These are phyloP conservation scores for Calophaca sinica DNA, from an alignment of 306 rosid genomes.

Conservation along the genomic window DNA sequence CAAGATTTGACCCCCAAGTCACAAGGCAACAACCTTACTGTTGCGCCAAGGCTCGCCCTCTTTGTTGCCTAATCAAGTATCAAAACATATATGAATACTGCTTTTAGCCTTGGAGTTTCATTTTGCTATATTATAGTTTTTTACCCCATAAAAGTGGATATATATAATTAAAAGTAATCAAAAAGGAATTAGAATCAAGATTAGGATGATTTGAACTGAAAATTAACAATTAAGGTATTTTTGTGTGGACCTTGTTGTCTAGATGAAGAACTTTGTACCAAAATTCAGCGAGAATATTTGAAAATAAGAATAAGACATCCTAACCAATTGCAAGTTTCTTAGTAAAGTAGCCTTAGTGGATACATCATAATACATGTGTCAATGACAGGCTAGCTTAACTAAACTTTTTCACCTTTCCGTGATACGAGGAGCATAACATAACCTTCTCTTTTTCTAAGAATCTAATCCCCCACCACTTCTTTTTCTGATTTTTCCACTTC, in stretches of 20 bases:
- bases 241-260: slow-evolving; percentile 56
- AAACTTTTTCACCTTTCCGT: slow-evolving; percentile 59
- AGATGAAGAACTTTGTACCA: slow-evolving; percentile 54
- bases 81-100: slow-evolving; percentile 25
- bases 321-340: slow-evolving; percentile 48
- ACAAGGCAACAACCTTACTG: no score
- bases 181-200: slow-evolving; percentile 40
- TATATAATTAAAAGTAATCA: slow-evolving; percentile 29
- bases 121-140: background rate
- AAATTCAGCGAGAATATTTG: slow-evolving; percentile 39
- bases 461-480: slow-evolving; percentile 65
- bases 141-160: background rate
- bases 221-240: slow-evolving; percentile 28
- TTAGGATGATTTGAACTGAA: slow-evolving; percentile 37
- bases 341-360: slow-evolving; percentile 52
- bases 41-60: no score
- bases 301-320: slow-evolving; percentile 58
- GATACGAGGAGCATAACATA: slow-evolving; percentile 66
- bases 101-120: background rate
- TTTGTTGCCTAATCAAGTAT: slow-evolving; percentile 27
- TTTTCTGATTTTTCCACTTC: slow-evolving; percentile 29
- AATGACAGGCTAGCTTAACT: slow-evolving; percentile 58
- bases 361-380: slow-evolving; percentile 58
- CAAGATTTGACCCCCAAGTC: no score
- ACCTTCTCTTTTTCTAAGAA: slow-evolving; percentile 60